A percentile compares a stretch with the other conserved stretches of the same genome.
phyloP scores from a whole-genome alignment of 2,329 filamentous ascomycete genomes.

The Leptographium procerum region DNA sequence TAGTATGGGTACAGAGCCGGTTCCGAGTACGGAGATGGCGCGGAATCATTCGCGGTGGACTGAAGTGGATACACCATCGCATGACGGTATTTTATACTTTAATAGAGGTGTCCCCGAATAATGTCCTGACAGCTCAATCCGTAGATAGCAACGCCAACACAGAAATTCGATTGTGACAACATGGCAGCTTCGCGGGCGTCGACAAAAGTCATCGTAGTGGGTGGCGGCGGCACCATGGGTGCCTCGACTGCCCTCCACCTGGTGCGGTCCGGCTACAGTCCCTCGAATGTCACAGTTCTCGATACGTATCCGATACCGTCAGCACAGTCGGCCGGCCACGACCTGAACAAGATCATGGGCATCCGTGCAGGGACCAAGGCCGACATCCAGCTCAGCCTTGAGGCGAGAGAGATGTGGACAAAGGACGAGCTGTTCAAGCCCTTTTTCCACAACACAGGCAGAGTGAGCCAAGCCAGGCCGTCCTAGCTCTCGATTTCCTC shows the following conservation, averaged over 20 bases:
- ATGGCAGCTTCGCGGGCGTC: not conserved
- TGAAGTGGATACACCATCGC: too few relatives aligned
- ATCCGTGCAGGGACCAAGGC: constrained; percentile 21
- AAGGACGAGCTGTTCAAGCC: constrained; percentile 35
- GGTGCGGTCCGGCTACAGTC: constrained; percentile 28
- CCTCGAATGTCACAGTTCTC: constrained; percentile 31
- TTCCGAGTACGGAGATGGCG: too few relatives aligned
- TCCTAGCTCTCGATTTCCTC: too few relatives aligned
- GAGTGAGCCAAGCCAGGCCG: not conserved
- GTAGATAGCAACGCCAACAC: not conserved
- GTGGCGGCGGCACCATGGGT: constrained; percentile 18
- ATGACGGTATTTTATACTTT: too few relatives aligned
- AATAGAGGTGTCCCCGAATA: too few relatives aligned
- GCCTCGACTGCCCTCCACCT: constrained; percentile 36
- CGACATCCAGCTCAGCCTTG: constrained; percentile 21
- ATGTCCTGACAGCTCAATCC: not conserved
- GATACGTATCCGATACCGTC: constrained; percentile 35
- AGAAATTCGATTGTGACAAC: not conserved
- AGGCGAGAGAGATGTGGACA: constrained; percentile 27
- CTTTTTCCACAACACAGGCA: constrained; percentile 27
- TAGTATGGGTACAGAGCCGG: too few relatives aligned
- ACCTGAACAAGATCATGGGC: constrained; percentile 36
- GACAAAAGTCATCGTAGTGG: constrained; percentile 3
- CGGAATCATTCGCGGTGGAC: too few relatives aligned
- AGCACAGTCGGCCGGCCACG: constrained; percentile 32